A percentile compares a stretch with the other conserved stretches of the same genome.
phyloP scores from a whole-genome alignment of 2,329 filamentous ascomycete genomes.

The Talaromyces sp. region DNA sequence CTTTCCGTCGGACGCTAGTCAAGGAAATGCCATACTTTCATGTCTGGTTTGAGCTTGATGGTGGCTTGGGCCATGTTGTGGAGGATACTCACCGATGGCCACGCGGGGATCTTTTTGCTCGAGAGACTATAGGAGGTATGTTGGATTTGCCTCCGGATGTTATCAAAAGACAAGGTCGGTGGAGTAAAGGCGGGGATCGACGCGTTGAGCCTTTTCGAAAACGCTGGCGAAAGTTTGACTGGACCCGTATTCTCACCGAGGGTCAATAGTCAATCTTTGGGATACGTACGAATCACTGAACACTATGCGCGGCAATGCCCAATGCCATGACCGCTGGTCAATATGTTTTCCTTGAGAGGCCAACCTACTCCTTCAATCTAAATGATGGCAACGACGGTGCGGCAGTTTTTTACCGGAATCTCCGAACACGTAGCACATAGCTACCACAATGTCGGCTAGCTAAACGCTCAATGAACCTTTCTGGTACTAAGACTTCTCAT shows the following conservation, averaged over 20 bases:
- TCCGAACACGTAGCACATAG: neutral
- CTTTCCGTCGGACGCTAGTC: constrained; percentile 77
- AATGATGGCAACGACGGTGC: neutral
- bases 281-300: neutral
- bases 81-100: constrained; percentile 87
- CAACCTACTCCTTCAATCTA: too few species aligned
- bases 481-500: neutral
- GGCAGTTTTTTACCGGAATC: neutral
- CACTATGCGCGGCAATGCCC: neutral
- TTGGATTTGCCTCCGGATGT: constrained; percentile 76
- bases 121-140: constrained; percentile 91
- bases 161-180: constrained; percentile 85
- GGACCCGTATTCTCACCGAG: constrained; percentile 64
- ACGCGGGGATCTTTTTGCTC: constrained; percentile 82
- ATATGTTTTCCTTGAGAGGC: neutral
- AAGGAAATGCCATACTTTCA: constrained; percentile 99
- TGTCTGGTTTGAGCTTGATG: constrained; percentile 90
- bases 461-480: neutral
- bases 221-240: constrained; percentile 91
- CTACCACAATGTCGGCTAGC: neutral
- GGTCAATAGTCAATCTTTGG: constrained; percentile 26
- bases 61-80: constrained; percentile 86
- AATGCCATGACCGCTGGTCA: neutral
- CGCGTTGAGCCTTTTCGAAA: constrained; percentile 76
- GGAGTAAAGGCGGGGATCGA: constrained; percentile 64